These are phyloP conservation scores for Sporothrix globosa DNA, from an alignment of 2,329 filamentous ascomycete species.

Conservation along the genomic window DNA sequence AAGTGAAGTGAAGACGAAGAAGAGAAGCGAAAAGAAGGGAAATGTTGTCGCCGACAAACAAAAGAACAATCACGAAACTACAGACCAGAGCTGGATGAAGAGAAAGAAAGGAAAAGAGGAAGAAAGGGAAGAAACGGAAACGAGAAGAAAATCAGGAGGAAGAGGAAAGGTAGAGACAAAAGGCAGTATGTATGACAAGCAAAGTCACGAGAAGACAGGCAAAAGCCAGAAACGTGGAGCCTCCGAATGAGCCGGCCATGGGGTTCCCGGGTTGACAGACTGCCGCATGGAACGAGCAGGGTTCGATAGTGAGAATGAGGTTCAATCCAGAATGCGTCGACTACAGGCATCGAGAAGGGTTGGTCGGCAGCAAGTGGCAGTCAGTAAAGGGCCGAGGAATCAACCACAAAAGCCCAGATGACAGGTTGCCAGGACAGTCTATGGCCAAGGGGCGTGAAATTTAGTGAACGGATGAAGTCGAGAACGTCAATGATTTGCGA, in stretches of 20 bases:
- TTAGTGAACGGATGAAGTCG: not conserved
- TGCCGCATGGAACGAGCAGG: constrained; percentile 24
- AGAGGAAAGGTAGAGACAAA: constrained; percentile 8
- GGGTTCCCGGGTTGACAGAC: constrained; percentile 29
- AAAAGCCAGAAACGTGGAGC: constrained; percentile 25
- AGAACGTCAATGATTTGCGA: constrained; percentile 30
- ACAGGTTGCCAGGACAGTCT: not conserved
- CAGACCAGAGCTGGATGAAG: constrained; percentile 22
- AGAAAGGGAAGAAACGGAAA: constrained; percentile 29
- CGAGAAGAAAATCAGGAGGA: not conserved
- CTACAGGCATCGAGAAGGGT: not conserved
- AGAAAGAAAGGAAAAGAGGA: constrained; percentile 29
- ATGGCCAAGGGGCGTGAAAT: not conserved
- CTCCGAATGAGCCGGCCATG: constrained; percentile 16
- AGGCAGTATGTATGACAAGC: constrained; percentile 21
- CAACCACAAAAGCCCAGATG: not conserved
- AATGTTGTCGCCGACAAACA: constrained; percentile 26
- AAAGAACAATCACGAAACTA: constrained; percentile 5
- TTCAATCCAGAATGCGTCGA: not conserved
- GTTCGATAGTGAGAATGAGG: not conserved
- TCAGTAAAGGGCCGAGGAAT: not conserved
- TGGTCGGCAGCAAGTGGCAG: constrained; percentile 16
- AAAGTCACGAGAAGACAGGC: constrained; percentile 27
- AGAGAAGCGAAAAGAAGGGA: constrained; percentile 29
- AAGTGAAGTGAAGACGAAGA: constrained; percentile 19